Conservation (phyloP, 345 rosid species). For the Gossypium sturtianum region DNA sequence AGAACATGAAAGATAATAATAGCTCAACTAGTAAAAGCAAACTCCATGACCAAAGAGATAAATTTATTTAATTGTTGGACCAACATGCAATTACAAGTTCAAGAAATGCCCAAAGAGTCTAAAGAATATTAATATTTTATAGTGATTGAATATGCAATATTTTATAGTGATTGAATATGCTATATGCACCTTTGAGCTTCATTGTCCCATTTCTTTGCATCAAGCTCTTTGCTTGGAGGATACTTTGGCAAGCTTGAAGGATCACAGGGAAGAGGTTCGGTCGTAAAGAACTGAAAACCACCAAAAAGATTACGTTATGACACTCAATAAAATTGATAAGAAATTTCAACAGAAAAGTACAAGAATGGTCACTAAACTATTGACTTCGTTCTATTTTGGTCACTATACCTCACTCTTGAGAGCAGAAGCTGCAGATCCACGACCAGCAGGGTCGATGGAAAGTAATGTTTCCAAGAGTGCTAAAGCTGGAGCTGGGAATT, state of each 20-base stretch:
- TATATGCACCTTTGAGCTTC: conserved; percentile 73
- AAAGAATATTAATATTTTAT: not conserved
- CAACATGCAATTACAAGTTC: not conserved
- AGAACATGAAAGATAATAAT: not conserved
- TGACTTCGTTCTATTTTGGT: too few relatives aligned
- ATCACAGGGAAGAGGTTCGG: conserved; percentile 85
- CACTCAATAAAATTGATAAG: not conserved
- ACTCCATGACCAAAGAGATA: not conserved
- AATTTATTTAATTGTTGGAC: not conserved
- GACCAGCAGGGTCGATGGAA: conserved; percentile 80
- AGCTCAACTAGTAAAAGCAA: not conserved
- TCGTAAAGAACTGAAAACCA: conserved; percentile 61
- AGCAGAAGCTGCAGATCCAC: conserved; percentile 81
- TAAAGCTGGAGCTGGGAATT: conserved; percentile 83
- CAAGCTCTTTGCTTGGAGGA: conserved; percentile 97
- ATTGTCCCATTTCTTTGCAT: conserved; percentile 86
- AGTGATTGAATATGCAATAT: not conserved
- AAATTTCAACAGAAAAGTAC: not conserved
- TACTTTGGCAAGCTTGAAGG: conserved; percentile 92
- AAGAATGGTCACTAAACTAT: not conserved
- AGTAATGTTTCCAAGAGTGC: conserved; percentile 83
- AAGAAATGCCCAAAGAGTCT: not conserved
- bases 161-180: not conserved
- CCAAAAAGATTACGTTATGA: conserved; percentile 19
- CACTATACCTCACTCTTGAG: conserved; percentile 68